Percentiles rank a stretch among this genome's conserved stretches.
Conservation (phyloP, 2,329 filamentous ascomycete genomes). For the Neofusicoccum laricinum region DNA sequence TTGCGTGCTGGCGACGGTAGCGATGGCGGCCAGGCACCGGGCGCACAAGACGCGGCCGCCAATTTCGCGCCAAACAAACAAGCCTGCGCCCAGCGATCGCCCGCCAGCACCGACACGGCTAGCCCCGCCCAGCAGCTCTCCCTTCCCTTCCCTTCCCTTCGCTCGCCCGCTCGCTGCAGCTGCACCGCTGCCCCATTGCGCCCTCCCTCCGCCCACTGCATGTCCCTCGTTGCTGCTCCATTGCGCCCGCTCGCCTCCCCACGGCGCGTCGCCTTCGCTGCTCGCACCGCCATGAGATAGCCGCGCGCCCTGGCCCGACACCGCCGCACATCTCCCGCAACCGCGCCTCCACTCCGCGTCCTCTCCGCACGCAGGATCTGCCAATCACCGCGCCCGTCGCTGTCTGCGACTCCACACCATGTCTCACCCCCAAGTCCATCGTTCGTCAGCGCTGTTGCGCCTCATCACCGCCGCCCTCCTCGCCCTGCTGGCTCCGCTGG, state of each 20-base stretch:
- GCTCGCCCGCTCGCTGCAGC: background rate
- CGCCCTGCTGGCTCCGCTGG: background rate
- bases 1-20: no score
- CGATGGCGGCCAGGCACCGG: background rate
- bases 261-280: background rate
- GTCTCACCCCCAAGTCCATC: background rate
- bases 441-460: constrained; percentile 1
- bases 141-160: background rate
- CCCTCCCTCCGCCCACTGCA: background rate
- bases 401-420: background rate
- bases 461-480: background rate
- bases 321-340: background rate
- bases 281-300: constrained; percentile 3
- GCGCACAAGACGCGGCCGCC: constrained; percentile 3
- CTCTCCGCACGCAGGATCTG: background rate
- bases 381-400: background rate
- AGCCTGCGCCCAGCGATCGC: background rate
- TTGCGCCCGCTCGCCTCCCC: background rate
- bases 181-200: background rate
- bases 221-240: background rate
- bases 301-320: background rate
- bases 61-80: constrained; percentile 10
- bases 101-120: background rate
- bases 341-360: no score
- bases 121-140: background rate